Conservation (phyloP, 805 yeast genomes). For the Schwanniomyces sp. region DNA sequence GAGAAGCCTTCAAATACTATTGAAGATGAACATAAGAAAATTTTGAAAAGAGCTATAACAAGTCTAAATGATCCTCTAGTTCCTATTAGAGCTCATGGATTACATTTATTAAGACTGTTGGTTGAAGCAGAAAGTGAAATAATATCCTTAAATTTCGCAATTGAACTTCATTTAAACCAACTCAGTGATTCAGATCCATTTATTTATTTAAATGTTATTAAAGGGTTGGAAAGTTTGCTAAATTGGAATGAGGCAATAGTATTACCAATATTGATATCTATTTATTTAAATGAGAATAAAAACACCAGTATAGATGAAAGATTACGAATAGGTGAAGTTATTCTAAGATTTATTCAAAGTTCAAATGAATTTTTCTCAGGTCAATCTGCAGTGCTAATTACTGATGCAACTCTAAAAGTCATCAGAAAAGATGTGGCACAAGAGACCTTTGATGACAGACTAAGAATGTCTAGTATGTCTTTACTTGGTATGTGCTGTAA, state of each 20-base stretch:
- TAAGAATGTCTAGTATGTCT: conserved; percentile 87
- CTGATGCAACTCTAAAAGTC: conserved; percentile 40
- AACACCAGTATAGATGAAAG: conserved; percentile 56
- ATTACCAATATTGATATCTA: conserved; percentile 32
- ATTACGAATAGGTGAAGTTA: conserved; percentile 81
- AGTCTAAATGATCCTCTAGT: conserved; percentile 74
- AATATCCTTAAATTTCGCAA: conserved; percentile 51
- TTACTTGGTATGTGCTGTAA: conserved; percentile 72
- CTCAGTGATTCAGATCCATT: conserved; percentile 82
- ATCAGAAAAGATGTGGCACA: conserved; percentile 26
- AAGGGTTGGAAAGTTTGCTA: conserved; percentile 67
- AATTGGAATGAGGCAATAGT: conserved; percentile 40
- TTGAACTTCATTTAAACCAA: conserved; percentile 62
- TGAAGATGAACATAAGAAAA: conserved; percentile 34
- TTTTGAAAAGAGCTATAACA: conserved; percentile 59
- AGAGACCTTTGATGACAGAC: conserved; percentile 48
- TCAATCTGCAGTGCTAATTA: conserved; percentile 39
- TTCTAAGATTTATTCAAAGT: conserved; percentile 55
- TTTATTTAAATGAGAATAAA: conserved; percentile 32
- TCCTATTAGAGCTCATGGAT: conserved; percentile 86
- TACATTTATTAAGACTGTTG: conserved; percentile 60
- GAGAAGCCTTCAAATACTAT: conserved; percentile 17
- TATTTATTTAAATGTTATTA: conserved; percentile 80
- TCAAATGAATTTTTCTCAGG: conserved; percentile 52
- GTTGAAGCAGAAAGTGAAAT: conserved; percentile 50